A percentile compares a stretch with the other conserved stretches of the same genome.
These are phyloP conservation scores for Podaxis carcinomalis DNA, from an alignment of 768 basidiomycete genomes.

Conservation along the genomic window DNA sequence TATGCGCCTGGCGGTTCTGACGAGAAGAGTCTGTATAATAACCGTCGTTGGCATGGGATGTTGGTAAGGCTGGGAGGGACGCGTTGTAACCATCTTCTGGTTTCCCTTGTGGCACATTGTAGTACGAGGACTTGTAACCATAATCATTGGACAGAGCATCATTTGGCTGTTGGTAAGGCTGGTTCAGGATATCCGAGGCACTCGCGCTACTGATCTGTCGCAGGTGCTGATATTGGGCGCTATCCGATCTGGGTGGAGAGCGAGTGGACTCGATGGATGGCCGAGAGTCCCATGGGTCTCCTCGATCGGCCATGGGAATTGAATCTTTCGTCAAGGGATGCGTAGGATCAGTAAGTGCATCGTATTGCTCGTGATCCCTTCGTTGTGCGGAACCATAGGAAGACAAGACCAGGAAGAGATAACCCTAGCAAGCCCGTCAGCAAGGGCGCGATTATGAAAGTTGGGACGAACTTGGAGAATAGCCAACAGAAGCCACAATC, in stretches of 20 bases:
- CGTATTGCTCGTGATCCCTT: conserved; percentile 78
- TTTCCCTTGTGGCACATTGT: conserved; percentile 21
- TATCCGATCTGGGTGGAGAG: neutral
- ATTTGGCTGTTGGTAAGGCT: conserved; percentile 43
- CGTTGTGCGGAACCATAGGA: conserved; percentile 73
- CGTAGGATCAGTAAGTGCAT: conserved; percentile 60
- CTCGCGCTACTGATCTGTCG: conserved; percentile 52
- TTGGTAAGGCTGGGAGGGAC: conserved; percentile 32
- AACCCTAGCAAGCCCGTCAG: conserved; percentile 32
- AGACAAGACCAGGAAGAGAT: conserved; percentile 38
- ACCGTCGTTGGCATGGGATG: conserved; percentile 31
- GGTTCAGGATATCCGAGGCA: conserved; percentile 49
- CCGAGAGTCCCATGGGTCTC: conserved; percentile 68
- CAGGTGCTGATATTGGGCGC: conserved; percentile 38
- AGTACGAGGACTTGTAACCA: conserved; percentile 28
- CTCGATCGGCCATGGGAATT: conserved; percentile 60
- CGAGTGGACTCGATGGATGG: conserved; percentile 38
- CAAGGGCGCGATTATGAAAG: neutral
- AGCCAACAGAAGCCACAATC: conserved; percentile 78
- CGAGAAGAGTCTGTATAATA: conserved; percentile 23
- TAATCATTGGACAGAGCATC: conserved; percentile 35
- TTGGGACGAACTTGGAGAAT: conserved; percentile 60
- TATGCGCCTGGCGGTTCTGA: conserved; percentile 23
- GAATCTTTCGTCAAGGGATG: conserved; percentile 48
- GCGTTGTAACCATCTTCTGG: conserved; percentile 21